Base-by-base conservation (phyloP, 2,329 filamentous ascomycete genomes). In the Chaetomiaceae sp. region DNA sequence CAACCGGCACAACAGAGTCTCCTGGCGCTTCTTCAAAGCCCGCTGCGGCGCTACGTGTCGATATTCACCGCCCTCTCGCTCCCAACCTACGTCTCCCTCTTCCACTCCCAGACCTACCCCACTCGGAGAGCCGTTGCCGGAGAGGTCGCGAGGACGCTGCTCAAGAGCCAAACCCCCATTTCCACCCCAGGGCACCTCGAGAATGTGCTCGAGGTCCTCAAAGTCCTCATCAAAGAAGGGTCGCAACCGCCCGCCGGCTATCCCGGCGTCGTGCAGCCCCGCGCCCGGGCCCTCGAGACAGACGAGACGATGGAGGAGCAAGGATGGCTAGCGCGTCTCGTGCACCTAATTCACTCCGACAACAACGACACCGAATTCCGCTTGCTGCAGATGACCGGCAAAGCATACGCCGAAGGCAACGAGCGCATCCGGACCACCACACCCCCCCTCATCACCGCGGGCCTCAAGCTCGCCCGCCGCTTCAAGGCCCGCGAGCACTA, bases 301-400 rank as follows among this genome's bases (percentile, higher is more conserved):
- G 93, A 98, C 52, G 94, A 98, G 70, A 97, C 91, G 0, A 82
- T 97, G 60, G 91, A 98, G 67, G 93, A 98, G 68, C 93, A 98
- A 72, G 93, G 93, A 42, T 96, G 89, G 89, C 75, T 98, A 44
- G 93, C 93, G 29, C 79, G 93, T 57, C 84, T 98, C 61, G 82
- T 96, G 15, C 93, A 98, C 68, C 73, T 96, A 46, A 79, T 98
- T 42, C 76, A 88, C 47, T 86, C 81, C 36, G 75, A 87, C 29
- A 80, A 94, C 62, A 97, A 97, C 60, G 88, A 95, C 58, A 94
- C 85, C 0, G 93, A 98, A 63, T 93, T 95, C 69, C 88, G 88
- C 69, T 81, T 98, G 37, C 77, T 98, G 24, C 91, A 97, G 72
- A 82, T 87, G 64, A 83, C 86, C 2, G 82, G 85, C 51, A 94